Base-by-base conservation (phyloP, 1,139 yeast genomes). In the Diutina catenulata region DNA sequence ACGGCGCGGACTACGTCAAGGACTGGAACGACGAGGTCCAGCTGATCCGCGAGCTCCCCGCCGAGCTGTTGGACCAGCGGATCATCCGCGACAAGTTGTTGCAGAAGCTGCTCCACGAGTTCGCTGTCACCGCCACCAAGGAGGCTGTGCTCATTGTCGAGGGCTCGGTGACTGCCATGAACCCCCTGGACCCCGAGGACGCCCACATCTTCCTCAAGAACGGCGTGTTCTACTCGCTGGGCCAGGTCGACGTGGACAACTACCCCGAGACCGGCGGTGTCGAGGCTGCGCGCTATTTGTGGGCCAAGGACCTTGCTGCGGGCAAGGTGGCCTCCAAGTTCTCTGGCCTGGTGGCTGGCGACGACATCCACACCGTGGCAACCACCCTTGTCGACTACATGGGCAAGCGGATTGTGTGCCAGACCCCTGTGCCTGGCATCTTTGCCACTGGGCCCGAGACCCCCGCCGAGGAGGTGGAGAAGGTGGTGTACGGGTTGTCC, bases 341-440 rank as follows among this genome's bases (percentile, higher is more conserved):
- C 44, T 75, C 84, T 47, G 83, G 96, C 6, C 71, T 88, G 36
- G 71, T 88, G 43, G 9, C 13, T 11, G 35, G 35, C 13, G 9
- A n/a, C 8, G 35, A 31, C 18, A 21, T 31, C 25, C 35, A 31
- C 35, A 31, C 35, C 26, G 22, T 31, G 22, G 35, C 35, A 8
- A 31, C 35, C 10, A 14, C 24, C 10, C 18, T 21, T n/a, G 86
- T 91, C 41, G 97, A 91, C 57, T 88, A 74, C 59, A 76, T 82
- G 56, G 98, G 98, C 44, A 80, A 76, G 50, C 74, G 97, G 56
- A 66, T 88, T 32, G 71, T 88, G 33, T 87, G 94, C 55, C 98
- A 91, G 63, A 84, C 95, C 13, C 95, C 96, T 19, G 94, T 91
- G 37, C 98, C 98, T n/a, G 98, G 98, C 43, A 75, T 88, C 43